Evolutionary conservation across 768 basidiomycete species (phyloP).

Genomic region (Suillus weaverae): DNA sequence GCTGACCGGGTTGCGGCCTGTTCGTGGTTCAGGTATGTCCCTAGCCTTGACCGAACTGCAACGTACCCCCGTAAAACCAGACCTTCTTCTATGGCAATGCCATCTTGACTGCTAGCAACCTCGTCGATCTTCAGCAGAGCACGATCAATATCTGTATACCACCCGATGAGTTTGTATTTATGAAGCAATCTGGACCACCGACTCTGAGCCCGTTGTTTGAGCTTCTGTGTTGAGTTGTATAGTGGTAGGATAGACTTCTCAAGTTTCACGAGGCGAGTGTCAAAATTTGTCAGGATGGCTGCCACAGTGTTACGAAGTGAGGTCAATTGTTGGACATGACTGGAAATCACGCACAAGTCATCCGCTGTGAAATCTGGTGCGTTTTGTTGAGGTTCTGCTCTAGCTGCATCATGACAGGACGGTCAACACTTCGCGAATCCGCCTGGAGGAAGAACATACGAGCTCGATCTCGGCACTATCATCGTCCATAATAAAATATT

Average conservation of each 20-base stretch:
- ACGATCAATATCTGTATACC: conserved; percentile 69
- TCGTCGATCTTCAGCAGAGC: conserved; percentile 78
- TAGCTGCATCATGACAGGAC: conserved; percentile 43
- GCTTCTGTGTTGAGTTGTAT: conserved; percentile 73
- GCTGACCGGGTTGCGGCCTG: conserved; percentile 71
- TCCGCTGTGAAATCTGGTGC: conserved; percentile 78
- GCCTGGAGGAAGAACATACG: conserved; percentile 34
- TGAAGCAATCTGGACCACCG: conserved; percentile 26
- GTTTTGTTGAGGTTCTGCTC: conserved; percentile 90
- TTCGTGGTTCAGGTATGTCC: background rate
- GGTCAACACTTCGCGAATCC: background rate
- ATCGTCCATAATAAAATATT: conserved; percentile 42
- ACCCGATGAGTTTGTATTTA: background rate
- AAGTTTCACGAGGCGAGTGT: conserved; percentile 75
- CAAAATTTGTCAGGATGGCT: conserved; percentile 86
- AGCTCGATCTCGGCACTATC: conserved; percentile 78
- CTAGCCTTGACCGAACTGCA: conserved; percentile 7
- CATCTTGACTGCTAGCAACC: conserved; percentile 72
- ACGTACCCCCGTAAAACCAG: conserved; percentile 73
- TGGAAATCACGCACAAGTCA: conserved; percentile 62
- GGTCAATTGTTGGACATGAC: background rate
- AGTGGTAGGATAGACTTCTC: conserved; percentile 85
- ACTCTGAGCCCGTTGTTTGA: conserved; percentile 76
- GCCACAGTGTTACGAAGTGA: conserved; percentile 27
- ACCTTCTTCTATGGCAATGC: conserved; percentile 75